A percentile compares a stretch with the other conserved stretches of the same genome.
phyloP scores from a whole-genome alignment of 306 rosid species.

The Lithocarpus polystachyus region DNA sequence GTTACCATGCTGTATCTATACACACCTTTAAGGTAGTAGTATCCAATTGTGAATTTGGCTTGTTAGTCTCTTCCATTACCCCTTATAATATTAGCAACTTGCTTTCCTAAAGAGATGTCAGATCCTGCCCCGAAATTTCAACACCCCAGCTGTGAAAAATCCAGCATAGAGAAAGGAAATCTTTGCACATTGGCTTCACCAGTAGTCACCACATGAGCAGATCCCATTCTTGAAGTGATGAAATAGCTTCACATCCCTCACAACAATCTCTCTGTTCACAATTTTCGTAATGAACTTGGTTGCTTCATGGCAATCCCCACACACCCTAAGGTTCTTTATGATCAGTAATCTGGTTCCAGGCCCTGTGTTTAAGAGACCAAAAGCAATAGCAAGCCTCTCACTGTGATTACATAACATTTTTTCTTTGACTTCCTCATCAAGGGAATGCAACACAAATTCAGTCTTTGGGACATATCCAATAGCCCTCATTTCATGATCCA shows the following conservation, averaged over 20 bases:
- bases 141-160: neutral
- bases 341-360: neutral
- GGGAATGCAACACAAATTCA: constrained; percentile 14
- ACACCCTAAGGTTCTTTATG: neutral
- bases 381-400: constrained; percentile 5
- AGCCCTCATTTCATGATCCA: constrained; percentile 32
- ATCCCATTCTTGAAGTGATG: neutral
- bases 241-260: neutral
- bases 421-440: constrained; percentile 3
- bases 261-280: neutral
- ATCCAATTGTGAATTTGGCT: neutral
- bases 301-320: neutral
- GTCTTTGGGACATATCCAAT: constrained; percentile 10
- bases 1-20: neutral
- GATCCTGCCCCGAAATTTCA: too few species aligned
- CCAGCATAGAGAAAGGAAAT: neutral
- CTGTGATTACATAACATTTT: neutral
- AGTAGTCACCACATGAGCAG: neutral
- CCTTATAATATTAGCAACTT: too few species aligned
- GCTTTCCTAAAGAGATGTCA: too few species aligned
- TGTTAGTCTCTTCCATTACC: too few species aligned
- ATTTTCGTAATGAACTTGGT: neutral
- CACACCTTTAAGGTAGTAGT: neutral
- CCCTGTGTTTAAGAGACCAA: neutral
- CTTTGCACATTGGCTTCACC: neutral